These are phyloP conservation scores for Epichloe hybrida DNA, from an alignment of 2,329 filamentous ascomycete genomes.

Conservation along the genomic window DNA sequence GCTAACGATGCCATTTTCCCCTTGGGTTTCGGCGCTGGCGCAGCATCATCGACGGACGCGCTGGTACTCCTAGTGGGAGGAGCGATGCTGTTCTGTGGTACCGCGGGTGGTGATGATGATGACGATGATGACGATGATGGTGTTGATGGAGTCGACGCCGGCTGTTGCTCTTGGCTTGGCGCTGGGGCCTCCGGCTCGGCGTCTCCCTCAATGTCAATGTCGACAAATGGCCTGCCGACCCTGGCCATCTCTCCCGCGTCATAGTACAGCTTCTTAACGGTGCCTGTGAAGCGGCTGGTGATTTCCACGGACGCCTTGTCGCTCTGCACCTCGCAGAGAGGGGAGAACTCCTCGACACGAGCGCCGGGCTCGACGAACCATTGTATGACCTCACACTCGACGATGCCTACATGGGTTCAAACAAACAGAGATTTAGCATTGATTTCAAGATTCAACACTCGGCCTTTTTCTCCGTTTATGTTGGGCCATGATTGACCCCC, in stretches of 20 bases:
- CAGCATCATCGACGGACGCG: slow-evolving; percentile 1
- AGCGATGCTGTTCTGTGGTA: background rate
- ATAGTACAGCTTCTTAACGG: slow-evolving; percentile 93
- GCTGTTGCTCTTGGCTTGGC: slow-evolving; percentile 4
- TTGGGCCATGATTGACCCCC: background rate
- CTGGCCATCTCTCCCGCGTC: slow-evolving; percentile 93
- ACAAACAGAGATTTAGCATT: background rate
- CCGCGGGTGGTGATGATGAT: background rate
- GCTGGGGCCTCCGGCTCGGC: slow-evolving; percentile 31
- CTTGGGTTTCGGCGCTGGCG: slow-evolving; percentile 21
- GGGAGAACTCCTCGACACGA: slow-evolving; percentile 93
- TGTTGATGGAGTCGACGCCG: slow-evolving; percentile 15
- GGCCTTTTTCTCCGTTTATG: background rate
- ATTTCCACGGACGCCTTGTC: slow-evolving; percentile 90
- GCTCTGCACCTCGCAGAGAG: slow-evolving; percentile 93
- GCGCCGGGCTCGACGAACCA: slow-evolving; percentile 98
- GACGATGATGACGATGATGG: slow-evolving; percentile 9
- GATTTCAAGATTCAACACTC: background rate
- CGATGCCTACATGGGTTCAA: slow-evolving; percentile 53
- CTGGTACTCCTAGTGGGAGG: background rate
- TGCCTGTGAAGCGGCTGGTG: slow-evolving; percentile 85
- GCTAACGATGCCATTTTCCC: slow-evolving; percentile 64
- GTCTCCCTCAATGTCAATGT: slow-evolving; percentile 82
- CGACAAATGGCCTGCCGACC: slow-evolving; percentile 85
- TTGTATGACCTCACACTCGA: slow-evolving; percentile 97